These are phyloP conservation scores for Rhododendron ovatum DNA, from an alignment of 148 eudicot genomes.

Conservation along the genomic window DNA sequence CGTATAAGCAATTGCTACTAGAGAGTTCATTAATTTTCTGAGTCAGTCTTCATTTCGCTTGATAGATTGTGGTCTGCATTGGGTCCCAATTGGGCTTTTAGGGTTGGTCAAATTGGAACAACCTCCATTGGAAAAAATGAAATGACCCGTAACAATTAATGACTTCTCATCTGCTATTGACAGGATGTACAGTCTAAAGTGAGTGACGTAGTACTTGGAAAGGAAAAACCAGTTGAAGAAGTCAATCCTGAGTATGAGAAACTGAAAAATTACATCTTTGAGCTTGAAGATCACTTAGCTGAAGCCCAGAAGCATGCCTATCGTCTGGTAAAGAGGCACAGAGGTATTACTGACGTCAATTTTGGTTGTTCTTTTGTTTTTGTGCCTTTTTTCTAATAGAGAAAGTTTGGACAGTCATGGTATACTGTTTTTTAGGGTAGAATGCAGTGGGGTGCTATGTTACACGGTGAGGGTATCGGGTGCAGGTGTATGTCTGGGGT, in stretches of 20 bases:
- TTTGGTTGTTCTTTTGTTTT: neutral
- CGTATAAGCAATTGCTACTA: neutral
- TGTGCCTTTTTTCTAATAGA: neutral
- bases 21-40: neutral
- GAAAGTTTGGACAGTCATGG: neutral
- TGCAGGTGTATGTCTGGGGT: neutral
- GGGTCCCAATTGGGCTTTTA: neutral
- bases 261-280: slow-evolving; percentile 73
- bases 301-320: slow-evolving; percentile 94
- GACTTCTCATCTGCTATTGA: neutral
- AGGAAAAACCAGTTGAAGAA: slow-evolving; percentile 94
- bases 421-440: neutral
- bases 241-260: slow-evolving; percentile 85
- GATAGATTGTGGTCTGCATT: neutral
- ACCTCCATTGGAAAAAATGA: slow-evolving; percentile 14
- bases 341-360: slow-evolving; percentile 47
- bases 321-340: slow-evolving; percentile 89
- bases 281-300: slow-evolving; percentile 90
- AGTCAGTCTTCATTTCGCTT: neutral
- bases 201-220: slow-evolving; percentile 87
- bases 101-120: neutral
- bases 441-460: neutral
- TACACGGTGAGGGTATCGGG: neutral
- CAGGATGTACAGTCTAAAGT: slow-evolving; percentile 90
- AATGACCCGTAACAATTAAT: slow-evolving; percentile 4